These are phyloP conservation scores for Trichoderma reesei DNA, from an alignment of 495 filamentous ascomycete species.

Conservation along the genomic window DNA sequence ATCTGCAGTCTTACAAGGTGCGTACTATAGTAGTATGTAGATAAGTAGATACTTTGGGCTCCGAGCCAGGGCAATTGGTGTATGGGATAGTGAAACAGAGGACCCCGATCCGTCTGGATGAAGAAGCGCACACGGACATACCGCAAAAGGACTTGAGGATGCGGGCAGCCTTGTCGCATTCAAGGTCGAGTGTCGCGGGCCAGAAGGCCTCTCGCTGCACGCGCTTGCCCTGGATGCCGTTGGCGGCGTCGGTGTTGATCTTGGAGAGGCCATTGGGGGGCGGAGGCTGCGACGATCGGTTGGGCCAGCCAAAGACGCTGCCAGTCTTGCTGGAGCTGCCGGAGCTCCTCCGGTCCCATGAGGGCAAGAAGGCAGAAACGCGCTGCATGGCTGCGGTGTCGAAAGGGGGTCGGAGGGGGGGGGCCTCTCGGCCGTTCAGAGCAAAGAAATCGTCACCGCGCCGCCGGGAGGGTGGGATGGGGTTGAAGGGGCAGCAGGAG, in stretches of 20 bases:
- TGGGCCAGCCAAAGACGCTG: conserved; percentile 13
- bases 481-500: neutral
- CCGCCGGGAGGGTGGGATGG: neutral
- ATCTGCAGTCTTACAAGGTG: too few relatives aligned
- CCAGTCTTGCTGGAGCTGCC: conserved; percentile 32
- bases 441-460: neutral
- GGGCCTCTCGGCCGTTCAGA: conserved; percentile 3
- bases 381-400: conserved; percentile 34
- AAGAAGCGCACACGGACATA: conserved; percentile 22
- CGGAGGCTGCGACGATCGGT: neutral
- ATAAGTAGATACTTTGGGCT: too few relatives aligned
- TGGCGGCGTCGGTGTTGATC: conserved; percentile 8
- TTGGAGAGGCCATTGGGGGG: conserved; percentile 11
- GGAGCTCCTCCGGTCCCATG: conserved; percentile 36
- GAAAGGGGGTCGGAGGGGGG: neutral
- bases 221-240: neutral
- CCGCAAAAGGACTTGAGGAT: conserved; percentile 78
- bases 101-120: too few relatives aligned
- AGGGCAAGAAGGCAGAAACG: conserved; percentile 40
- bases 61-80: too few relatives aligned
- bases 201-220: conserved; percentile 57
- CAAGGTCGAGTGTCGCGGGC: conserved; percentile 70
- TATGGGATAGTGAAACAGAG: too few relatives aligned
- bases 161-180: conserved; percentile 78
- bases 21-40: too few relatives aligned